Percentiles rank a stretch among this genome's conserved stretches.
Conservation (phyloP, 1,284 basidiomycete genomes). For the Porogramme epimiltina region DNA sequence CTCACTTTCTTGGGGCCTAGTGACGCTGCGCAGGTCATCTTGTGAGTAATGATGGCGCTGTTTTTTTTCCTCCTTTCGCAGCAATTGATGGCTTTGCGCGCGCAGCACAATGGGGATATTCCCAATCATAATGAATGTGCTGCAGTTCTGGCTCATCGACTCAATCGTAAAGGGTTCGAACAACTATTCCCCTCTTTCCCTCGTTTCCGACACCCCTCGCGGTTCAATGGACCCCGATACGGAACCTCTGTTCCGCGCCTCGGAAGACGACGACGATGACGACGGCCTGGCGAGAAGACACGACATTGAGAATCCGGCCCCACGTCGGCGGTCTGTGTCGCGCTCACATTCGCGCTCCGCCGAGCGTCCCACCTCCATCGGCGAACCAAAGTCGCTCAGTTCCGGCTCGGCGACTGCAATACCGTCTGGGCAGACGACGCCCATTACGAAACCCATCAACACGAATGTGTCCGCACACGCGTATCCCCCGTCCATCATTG, state of each 20-base stretch:
- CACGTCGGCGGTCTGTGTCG: slow-evolving; percentile 22
- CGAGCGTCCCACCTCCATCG: slow-evolving; percentile 18
- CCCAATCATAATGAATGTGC: slow-evolving; percentile 89
- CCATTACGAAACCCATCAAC: slow-evolving; percentile 32
- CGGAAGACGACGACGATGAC: slow-evolving; percentile 57
- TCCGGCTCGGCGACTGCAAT: slow-evolving; percentile 28
- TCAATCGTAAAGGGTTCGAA: slow-evolving; percentile 80
- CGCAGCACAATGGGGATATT: slow-evolving; percentile 88
- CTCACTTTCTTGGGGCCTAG: slow-evolving; percentile 77
- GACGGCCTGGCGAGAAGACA: slow-evolving; percentile 30
- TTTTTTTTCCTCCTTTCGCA: background rate
- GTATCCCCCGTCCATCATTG: slow-evolving; percentile 52
- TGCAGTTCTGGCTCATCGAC: slow-evolving; percentile 90
- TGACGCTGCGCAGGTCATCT: slow-evolving; percentile 77
- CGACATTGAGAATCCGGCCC: slow-evolving; percentile 50
- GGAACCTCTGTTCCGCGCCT: slow-evolving; percentile 51
- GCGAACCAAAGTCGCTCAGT: slow-evolving; percentile 35
- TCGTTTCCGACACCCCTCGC: slow-evolving; percentile 38
- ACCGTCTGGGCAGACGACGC: slow-evolving; percentile 35
- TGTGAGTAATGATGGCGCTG: slow-evolving; percentile 52
- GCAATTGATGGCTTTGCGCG: slow-evolving; percentile 1
- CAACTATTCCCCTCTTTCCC: slow-evolving; percentile 34
- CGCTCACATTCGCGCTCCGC: slow-evolving; percentile 37
- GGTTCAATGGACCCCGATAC: slow-evolving; percentile 41
- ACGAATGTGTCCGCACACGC: slow-evolving; percentile 45